These are phyloP conservation scores for Albatrellus ellisii DNA, from an alignment of 768 basidiomycete species.

Conservation along the genomic window DNA sequence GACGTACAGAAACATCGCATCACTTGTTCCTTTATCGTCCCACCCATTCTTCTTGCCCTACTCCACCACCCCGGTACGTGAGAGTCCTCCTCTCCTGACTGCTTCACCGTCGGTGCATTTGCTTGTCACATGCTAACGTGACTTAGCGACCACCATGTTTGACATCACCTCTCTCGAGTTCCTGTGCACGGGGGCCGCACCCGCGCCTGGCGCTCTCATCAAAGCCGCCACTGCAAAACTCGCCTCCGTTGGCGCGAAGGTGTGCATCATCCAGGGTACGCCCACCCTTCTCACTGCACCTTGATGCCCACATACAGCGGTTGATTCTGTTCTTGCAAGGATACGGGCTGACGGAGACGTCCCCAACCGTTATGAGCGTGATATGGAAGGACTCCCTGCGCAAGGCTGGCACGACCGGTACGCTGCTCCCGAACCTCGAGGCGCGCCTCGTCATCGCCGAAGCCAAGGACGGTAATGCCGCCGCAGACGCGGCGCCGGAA, in stretches of 20 bases:
- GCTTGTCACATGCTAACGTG: neutral
- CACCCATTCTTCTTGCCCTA: slow-evolving; percentile 74
- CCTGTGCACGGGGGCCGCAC: slow-evolving; percentile 70
- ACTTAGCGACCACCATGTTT: slow-evolving; percentile 47
- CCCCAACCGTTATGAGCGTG: slow-evolving; percentile 53
- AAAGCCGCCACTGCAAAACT: slow-evolving; percentile 29
- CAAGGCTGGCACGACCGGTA: slow-evolving; percentile 56
- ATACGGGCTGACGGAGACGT: slow-evolving; percentile 76
- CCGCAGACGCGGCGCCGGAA: slow-evolving; percentile 32
- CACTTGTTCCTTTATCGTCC: slow-evolving; percentile 50
- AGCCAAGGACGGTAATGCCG: slow-evolving; percentile 41
- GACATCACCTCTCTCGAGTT: slow-evolving; percentile 45
- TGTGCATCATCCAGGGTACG: slow-evolving; percentile 39
- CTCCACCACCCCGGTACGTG: slow-evolving; percentile 46
- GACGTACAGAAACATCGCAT: slow-evolving; percentile 54
- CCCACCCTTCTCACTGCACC: neutral
- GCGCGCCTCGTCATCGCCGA: slow-evolving; percentile 57
- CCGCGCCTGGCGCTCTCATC: slow-evolving; percentile 53
- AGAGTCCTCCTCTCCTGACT: slow-evolving; percentile 16
- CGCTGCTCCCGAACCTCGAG: slow-evolving; percentile 63
- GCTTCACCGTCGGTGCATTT: neutral
- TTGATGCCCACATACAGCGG: no score
- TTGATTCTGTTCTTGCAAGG: slow-evolving; percentile 28
- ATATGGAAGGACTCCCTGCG: slow-evolving; percentile 26
- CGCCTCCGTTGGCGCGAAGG: slow-evolving; percentile 26